Percentiles rank a stretch among this genome's conserved stretches.
Evolutionary conservation across 1,284 basidiomycete genomes (phyloP).

Genomic region (Rhodotorula sp.): DNA sequence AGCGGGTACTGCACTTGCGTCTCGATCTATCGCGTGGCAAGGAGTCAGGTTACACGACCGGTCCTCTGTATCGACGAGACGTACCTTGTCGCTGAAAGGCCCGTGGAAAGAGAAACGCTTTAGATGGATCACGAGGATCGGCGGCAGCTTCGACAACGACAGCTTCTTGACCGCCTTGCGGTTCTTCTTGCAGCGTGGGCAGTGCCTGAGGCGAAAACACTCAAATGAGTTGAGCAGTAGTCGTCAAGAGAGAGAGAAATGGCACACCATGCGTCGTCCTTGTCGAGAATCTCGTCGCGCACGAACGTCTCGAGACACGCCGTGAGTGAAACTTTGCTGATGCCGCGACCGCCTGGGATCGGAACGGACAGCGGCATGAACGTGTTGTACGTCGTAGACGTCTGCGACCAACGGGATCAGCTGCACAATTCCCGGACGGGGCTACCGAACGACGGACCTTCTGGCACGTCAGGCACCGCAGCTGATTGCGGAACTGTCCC

Average conservation of each 20-base stretch:
- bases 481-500: constrained; percentile 88
- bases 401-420: constrained; percentile 57
- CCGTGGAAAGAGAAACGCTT: constrained; percentile 94
- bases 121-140: constrained; percentile 90
- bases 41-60: neutral
- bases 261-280: constrained; percentile 87
- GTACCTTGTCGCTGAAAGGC: constrained; percentile 82
- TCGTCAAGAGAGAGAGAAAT: neutral
- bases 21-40: constrained; percentile 44
- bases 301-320: constrained; percentile 90
- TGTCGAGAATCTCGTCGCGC: constrained; percentile 85
- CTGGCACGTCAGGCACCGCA: constrained; percentile 86
- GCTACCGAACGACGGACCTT: constrained; percentile 61
- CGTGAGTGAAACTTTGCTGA: constrained; percentile 69
- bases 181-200: constrained; percentile 84
- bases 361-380: constrained; percentile 96
- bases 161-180: constrained; percentile 81
- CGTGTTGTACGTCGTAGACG: constrained; percentile 93
- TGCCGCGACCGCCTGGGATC: constrained; percentile 67
- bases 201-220: constrained; percentile 64
- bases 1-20: constrained; percentile 67
- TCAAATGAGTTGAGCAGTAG: neutral
- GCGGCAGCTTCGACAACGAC: constrained; percentile 85
- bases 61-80: neutral
- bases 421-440: neutral